phyloP scores from a whole-genome alignment of 257 asterid genomes.

The Cynanchum wilfordii region DNA sequence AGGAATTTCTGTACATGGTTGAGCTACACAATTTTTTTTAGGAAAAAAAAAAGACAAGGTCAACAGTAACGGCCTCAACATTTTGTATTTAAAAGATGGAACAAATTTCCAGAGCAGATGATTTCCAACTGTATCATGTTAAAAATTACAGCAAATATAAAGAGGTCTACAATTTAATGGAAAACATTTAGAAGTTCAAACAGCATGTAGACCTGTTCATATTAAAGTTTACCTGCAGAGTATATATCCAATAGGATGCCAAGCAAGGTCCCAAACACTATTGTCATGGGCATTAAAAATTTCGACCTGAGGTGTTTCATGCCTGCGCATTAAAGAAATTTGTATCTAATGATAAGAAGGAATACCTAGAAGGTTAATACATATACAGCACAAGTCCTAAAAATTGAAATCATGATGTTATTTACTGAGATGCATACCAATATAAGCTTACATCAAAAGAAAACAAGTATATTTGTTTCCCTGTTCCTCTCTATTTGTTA shows the following conservation, averaged over 20 bases:
- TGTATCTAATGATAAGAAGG: conserved; percentile 16
- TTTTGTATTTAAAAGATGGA: not conserved
- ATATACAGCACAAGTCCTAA: not conserved
- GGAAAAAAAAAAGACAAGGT: not conserved
- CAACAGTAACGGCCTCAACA: not conserved
- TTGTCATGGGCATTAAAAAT: conserved; percentile 87
- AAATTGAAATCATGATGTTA: not conserved
- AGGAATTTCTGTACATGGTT: no score
- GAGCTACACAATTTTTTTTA: no score
- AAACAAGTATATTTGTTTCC: not conserved
- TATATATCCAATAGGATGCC: conserved; percentile 98
- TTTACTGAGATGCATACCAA: not conserved
- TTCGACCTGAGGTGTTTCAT: conserved; percentile 94
- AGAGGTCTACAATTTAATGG: not conserved
- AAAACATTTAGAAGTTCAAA: not conserved
- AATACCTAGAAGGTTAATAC: not conserved
- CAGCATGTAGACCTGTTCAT: not conserved
- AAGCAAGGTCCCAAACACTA: conserved; percentile 97
- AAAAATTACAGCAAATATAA: not conserved
- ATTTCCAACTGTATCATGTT: not conserved
- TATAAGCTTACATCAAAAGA: not conserved
- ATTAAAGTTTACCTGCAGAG: conserved; percentile 69
- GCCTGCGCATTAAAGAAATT: conserved; percentile 48
- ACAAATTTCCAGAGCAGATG: not conserved
- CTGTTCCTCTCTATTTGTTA: not conserved